Evolutionary conservation across 2,329 filamentous ascomycete genomes (phyloP), one percentile per base, ranked within the genome.

Genomic region (Clarireedia monteithiana): DNA sequence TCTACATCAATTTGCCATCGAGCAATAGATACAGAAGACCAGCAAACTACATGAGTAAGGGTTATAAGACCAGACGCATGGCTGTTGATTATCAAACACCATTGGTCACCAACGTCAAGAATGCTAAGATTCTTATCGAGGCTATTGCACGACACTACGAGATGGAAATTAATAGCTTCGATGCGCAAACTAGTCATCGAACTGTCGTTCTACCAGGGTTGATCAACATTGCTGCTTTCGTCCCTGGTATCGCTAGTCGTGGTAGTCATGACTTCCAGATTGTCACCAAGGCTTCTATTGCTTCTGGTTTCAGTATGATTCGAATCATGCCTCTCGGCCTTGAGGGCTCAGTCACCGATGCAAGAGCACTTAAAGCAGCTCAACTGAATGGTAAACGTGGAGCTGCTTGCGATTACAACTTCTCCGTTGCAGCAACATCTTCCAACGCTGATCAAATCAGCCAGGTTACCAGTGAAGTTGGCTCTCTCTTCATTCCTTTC

Each of bases 1-100:
- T 99, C 59, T 99, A 99, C 77, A 96, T 99, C 84, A 99, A 99
- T 73, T 74, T 99, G 73, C 94, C 94, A n/a, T 97, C 94, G 12
- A 96, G 83, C 82, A 99, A 99, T 78, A 89, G 91, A 72, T 99
- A 95, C 80, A 84, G 94, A 66, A 85, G 94, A 63, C 94, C 94
- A 34, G 94, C 94, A 66, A 99, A 91, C 77, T 99, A 97, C 75
- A 95, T 99, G 86, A 95, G 89, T 73, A 94, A 94, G 76, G 94
- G 94, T 59, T 99, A 99, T 75, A 87, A 89, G 68, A 97, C 94
- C 55, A 85, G 94, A 71, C 86, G 94, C 72, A 96, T 99, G 91
- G 94, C 94, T 38, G 94, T 99, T 44, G 94, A 70, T 48, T 89
- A 96, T 75, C 92, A 97, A 75, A 95, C 94, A 54, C 94, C 94